A percentile compares a stretch with the other conserved stretches of the same genome.
phyloP scores from a whole-genome alignment of 2,329 filamentous ascomycete genomes.

The Dactylellina haptotyla region DNA sequence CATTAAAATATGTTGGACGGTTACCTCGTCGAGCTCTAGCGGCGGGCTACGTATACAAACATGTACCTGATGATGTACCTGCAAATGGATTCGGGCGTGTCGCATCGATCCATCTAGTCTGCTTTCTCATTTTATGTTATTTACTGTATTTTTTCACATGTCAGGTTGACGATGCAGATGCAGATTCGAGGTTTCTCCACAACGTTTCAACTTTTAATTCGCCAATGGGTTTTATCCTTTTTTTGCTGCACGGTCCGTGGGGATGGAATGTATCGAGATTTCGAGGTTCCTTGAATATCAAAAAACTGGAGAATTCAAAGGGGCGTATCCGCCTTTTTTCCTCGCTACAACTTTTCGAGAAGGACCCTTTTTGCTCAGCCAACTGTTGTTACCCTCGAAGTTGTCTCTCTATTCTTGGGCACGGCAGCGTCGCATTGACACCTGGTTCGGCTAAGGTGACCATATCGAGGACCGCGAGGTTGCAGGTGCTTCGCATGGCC shows the following conservation, averaged over 20 bases:
- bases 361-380: too few relatives aligned
- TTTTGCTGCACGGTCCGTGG: slow-evolving; percentile 3
- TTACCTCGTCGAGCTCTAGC: not conserved
- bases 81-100: too few relatives aligned
- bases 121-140: too few relatives aligned
- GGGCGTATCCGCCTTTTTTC: too few relatives aligned
- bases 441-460: slow-evolving; percentile 36
- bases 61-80: not conserved
- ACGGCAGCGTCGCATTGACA: slow-evolving; percentile 41
- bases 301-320: too few relatives aligned
- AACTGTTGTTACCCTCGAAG: too few relatives aligned
- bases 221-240: slow-evolving; percentile 15
- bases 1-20: not conserved
- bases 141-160: slow-evolving; percentile 14
- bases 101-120: not conserved
- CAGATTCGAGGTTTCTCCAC: slow-evolving; percentile 14
- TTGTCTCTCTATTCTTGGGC: too few relatives aligned
- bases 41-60: not conserved
- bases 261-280: not conserved
- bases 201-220: slow-evolving; percentile 41
- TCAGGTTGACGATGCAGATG: not conserved
- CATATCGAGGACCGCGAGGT: slow-evolving; percentile 41
- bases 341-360: too few relatives aligned
- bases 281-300: too few relatives aligned
- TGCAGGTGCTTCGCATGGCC: slow-evolving; percentile 20